phyloP scores from a whole-genome alignment of 179 eudicot genomes.

The Heliamphora pulchella region DNA sequence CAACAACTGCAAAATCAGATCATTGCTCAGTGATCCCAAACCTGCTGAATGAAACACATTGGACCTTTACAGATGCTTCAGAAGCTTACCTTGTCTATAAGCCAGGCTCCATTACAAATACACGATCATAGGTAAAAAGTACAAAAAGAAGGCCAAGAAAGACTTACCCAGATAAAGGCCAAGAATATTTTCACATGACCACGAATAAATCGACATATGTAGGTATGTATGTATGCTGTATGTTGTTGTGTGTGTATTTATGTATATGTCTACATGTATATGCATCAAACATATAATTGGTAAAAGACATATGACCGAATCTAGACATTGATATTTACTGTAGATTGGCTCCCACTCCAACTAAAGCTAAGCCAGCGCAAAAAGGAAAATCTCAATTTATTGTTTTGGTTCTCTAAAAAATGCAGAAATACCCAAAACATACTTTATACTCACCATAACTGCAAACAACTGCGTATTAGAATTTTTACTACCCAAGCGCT shows the following conservation, averaged over 20 bases:
- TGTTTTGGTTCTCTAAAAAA: neutral
- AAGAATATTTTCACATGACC: neutral
- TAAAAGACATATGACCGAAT: neutral
- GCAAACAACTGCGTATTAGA: conserved; percentile 66
- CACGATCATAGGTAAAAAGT: neutral
- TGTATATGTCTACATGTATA: neutral
- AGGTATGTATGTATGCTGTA: too few species aligned
- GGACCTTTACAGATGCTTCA: conserved; percentile 6
- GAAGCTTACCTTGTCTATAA: neutral
- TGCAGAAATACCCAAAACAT: neutral
- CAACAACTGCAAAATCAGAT: conserved; percentile 48
- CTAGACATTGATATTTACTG: neutral
- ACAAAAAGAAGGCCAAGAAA: neutral
- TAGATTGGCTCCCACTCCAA: neutral
- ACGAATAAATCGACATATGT: too few species aligned
- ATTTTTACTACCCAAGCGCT: conserved; percentile 71
- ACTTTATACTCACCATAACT: conserved; percentile 51
- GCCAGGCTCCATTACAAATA: conserved; percentile 9
- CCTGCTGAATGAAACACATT: conserved; percentile 12
- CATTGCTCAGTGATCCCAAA: conserved; percentile 4
- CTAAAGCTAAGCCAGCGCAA: neutral
- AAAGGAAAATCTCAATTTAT: neutral
- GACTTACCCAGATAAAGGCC: neutral
- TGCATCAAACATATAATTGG: neutral
- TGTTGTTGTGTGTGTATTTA: neutral